These are phyloP conservation scores for Babesia ovis DNA, from an alignment of 169 alveolate genomes.

Conservation along the genomic window DNA sequence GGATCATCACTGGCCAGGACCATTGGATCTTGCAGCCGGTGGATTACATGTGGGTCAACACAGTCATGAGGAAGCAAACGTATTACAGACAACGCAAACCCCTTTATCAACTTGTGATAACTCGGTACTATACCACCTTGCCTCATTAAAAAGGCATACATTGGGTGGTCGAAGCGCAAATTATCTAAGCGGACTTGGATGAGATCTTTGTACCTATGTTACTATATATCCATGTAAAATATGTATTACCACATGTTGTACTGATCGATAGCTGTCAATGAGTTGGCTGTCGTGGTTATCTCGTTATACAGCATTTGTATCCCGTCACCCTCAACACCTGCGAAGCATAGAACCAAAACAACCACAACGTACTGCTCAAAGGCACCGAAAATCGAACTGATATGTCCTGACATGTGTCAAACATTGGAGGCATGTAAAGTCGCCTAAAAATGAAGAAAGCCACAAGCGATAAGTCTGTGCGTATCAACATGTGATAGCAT, in stretches of 20 bases:
- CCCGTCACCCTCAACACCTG: neutral
- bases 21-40: constrained; percentile 1
- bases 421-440: constrained; percentile 61
- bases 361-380: constrained; percentile 9
- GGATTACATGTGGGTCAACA: constrained; percentile 21
- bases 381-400: constrained; percentile 29
- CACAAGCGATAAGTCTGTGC: constrained; percentile 21
- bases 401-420: constrained; percentile 62
- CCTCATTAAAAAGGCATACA: constrained; percentile 31
- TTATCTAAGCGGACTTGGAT: constrained; percentile 46
- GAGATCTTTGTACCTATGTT: constrained; percentile 56
- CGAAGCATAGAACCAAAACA: neutral
- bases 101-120: constrained; percentile 47
- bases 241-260: constrained; percentile 33
- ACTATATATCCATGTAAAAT: neutral
- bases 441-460: constrained; percentile 53
- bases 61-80: constrained; percentile 34
- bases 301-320: constrained; percentile 29
- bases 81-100: constrained; percentile 34
- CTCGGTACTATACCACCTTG: constrained; percentile 42
- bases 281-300: constrained; percentile 47
- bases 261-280: constrained; percentile 42
- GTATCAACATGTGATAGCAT: constrained; percentile 47
- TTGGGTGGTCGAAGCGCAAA: constrained; percentile 43
- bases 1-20: constrained; percentile 51